Evolutionary conservation across 768 basidiomycete genomes (phyloP).

Genomic region (Psilocybe azurescens): DNA sequence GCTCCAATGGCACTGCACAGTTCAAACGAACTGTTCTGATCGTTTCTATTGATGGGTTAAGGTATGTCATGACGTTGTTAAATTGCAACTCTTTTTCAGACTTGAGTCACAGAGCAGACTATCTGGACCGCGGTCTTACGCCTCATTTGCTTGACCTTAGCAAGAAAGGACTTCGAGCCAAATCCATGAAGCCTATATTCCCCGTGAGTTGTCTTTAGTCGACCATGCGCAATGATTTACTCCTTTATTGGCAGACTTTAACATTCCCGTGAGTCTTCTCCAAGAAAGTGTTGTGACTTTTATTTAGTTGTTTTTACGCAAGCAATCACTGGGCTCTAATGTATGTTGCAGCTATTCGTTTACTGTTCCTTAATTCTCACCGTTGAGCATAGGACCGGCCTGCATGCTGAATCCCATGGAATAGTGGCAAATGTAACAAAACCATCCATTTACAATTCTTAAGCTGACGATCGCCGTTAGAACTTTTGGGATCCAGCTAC

Average conservation of each 20-base stretch:
- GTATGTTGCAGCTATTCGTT: conserved; percentile 43
- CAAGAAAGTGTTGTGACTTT: neutral
- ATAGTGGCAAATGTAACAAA: conserved; percentile 80
- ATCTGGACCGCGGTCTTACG: conserved; percentile 84
- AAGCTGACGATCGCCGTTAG: conserved; percentile 37
- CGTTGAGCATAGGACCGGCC: conserved; percentile 69
- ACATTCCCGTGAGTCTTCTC: conserved; percentile 81
- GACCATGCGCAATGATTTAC: conserved; percentile 2
- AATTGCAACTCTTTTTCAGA: neutral
- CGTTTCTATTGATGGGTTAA: conserved; percentile 86
- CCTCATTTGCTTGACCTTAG: conserved; percentile 84
- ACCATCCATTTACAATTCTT: neutral
- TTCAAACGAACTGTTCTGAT: conserved; percentile 84
- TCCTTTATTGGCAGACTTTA: conserved; percentile 60
- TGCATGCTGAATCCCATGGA: conserved; percentile 89
- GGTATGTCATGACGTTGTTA: conserved; percentile 45
- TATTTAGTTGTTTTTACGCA: conserved; percentile 6
- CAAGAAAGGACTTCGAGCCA: conserved; percentile 83
- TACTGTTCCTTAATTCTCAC: neutral
- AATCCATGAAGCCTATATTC: conserved; percentile 87
- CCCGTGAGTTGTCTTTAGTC: conserved; percentile 52
- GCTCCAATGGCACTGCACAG: conserved; percentile 83
- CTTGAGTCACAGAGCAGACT: conserved; percentile 67
- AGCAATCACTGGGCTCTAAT: conserved; percentile 93
- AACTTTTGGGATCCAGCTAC: conserved; percentile 86